Percentiles rank a stretch among this genome's conserved stretches.
These are phyloP conservation scores for Metschnikowia koreensis DNA, from an alignment of 805 yeast species.

Conservation along the genomic window DNA sequence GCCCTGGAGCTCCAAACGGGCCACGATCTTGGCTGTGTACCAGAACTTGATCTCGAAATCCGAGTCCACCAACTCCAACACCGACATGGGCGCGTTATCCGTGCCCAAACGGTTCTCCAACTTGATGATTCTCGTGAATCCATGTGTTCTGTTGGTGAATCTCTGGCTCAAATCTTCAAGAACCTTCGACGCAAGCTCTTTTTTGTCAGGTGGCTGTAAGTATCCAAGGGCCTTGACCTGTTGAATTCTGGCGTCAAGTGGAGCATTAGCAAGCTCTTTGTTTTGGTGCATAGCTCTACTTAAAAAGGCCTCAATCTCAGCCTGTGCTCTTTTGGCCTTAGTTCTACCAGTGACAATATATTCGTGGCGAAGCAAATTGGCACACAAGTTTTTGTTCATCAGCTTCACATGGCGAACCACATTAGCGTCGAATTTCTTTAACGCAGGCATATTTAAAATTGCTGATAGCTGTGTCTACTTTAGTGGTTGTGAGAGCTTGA, in stretches of 20 bases:
- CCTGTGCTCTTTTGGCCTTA: conserved; percentile 45
- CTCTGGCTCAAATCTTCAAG: conserved; percentile 62
- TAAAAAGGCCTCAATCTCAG: conserved; percentile 38
- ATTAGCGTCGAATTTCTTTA: conserved; percentile 41
- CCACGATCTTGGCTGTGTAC: conserved; percentile 77
- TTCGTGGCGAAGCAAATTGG: conserved; percentile 44
- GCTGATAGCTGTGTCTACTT: neutral
- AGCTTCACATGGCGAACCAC: conserved; percentile 43
- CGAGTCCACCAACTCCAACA: conserved; percentile 78
- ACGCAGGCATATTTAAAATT: conserved; percentile 34
- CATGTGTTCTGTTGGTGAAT: conserved; percentile 64
- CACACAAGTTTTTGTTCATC: conserved; percentile 45
- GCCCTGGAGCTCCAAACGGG: conserved; percentile 69
- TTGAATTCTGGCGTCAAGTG: conserved; percentile 16
- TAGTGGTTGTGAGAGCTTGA: neutral
- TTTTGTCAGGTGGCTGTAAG: conserved; percentile 28
- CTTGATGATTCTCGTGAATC: conserved; percentile 81
- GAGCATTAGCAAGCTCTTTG: conserved; percentile 17
- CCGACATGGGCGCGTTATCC: conserved; percentile 87
- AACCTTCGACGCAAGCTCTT: conserved; percentile 49
- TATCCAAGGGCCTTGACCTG: conserved; percentile 21
- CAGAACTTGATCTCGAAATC: conserved; percentile 67
- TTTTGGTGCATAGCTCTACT: conserved; percentile 30
- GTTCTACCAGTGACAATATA: conserved; percentile 42
- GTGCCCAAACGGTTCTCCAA: conserved; percentile 80